Evolutionary conservation across 306 rosid species (phyloP).

Genomic region (Vachellia collinsii): DNA sequence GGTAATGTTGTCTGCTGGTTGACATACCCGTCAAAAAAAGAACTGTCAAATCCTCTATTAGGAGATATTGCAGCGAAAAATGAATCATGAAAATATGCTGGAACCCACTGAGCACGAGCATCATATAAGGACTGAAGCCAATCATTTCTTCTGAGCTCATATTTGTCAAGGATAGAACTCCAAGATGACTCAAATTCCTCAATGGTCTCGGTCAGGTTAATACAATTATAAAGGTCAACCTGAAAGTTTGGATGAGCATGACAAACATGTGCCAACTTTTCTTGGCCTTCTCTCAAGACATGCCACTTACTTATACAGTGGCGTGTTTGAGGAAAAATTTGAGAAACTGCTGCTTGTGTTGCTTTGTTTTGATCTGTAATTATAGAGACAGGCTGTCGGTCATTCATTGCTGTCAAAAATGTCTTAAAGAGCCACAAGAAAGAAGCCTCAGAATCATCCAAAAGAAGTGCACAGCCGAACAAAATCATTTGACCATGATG

Average conservation of each 20-base stretch:
- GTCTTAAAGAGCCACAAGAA: slow-evolving; percentile 85
- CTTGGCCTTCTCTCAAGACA: slow-evolving; percentile 93
- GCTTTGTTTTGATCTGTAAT: slow-evolving; percentile 82
- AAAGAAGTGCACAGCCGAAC: slow-evolving; percentile 91
- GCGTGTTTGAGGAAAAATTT: slow-evolving; percentile 83
- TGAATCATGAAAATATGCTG: slow-evolving; percentile 84
- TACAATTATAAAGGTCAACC: slow-evolving; percentile 84
- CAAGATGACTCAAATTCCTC: slow-evolving; percentile 93
- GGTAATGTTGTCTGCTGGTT: slow-evolving; percentile 85
- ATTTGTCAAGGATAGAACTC: slow-evolving; percentile 77
- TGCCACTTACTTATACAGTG: slow-evolving; percentile 88
- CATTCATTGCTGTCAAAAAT: slow-evolving; percentile 86
- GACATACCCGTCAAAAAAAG: slow-evolving; percentile 87
- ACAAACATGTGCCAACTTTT: slow-evolving; percentile 80
- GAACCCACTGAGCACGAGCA: slow-evolving; percentile 89
- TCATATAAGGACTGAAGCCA: slow-evolving; percentile 78
- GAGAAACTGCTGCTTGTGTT: slow-evolving; percentile 75
- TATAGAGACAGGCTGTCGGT: slow-evolving; percentile 72
- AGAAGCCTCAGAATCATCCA: slow-evolving; percentile 90
- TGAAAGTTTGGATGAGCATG: slow-evolving; percentile 75
- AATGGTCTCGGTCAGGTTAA: slow-evolving; percentile 87
- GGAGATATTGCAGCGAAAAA: slow-evolving; percentile 85
- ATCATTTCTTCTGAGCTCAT: slow-evolving; percentile 79
- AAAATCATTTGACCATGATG: slow-evolving; percentile 85
- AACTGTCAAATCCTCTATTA: slow-evolving; percentile 67